These are phyloP conservation scores for Endothia cerciana DNA, from an alignment of 2,329 filamentous ascomycete genomes.

Conservation along the genomic window DNA sequence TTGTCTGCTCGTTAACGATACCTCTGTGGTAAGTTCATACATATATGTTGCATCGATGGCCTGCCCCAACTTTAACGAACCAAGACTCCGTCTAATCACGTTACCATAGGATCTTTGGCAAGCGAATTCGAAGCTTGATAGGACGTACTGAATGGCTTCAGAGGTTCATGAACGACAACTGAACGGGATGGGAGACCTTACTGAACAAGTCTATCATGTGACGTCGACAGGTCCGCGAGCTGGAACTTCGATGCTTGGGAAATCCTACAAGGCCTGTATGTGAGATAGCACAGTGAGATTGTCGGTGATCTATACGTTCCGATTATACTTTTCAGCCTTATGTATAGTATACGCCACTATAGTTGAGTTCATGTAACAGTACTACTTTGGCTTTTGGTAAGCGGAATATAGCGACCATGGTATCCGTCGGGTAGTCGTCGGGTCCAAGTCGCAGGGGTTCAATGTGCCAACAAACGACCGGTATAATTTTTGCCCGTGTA, in stretches of 20 bases:
- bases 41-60: not conserved
- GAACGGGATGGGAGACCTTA: too few relatives aligned
- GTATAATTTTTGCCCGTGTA: too few relatives aligned
- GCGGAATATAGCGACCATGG: not conserved
- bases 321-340: too few relatives aligned
- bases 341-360: too few relatives aligned
- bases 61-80: not conserved
- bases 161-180: slow-evolving; percentile 37
- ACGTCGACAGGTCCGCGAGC: slow-evolving; percentile 3
- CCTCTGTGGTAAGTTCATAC: slow-evolving; percentile 45
- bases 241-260: not conserved
- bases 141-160: slow-evolving; percentile 43
- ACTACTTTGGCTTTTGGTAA: not conserved
- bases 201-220: slow-evolving; percentile 26
- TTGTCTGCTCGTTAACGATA: slow-evolving; percentile 49
- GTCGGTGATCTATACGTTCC: not conserved
- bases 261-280: not conserved
- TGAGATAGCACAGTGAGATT: not conserved
- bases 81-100: slow-evolving; percentile 6
- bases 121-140: slow-evolving; percentile 48
- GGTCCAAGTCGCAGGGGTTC: too few relatives aligned
- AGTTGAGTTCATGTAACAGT: too few relatives aligned
- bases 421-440: not conserved
- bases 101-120: slow-evolving; percentile 48
- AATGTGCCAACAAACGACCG: too few relatives aligned